phyloP scores from a whole-genome alignment of 768 basidiomycete species.

The Agaricus sinodeliciosus region DNA sequence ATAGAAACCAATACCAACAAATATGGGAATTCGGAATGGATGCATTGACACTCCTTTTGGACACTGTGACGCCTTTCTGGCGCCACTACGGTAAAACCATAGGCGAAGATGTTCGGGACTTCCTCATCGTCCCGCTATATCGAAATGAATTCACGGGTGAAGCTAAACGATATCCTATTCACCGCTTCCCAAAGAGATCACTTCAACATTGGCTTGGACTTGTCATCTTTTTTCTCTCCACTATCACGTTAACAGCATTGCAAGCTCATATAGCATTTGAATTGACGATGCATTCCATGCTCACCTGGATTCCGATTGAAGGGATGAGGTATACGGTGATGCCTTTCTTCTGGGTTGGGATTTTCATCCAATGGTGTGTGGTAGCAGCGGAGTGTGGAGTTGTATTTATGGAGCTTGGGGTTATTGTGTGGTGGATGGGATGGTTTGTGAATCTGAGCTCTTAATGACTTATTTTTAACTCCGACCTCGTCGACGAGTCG shows the following conservation, averaged over 20 bases:
- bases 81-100: conserved; percentile 77
- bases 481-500: background rate
- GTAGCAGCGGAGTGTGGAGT: conserved; percentile 53
- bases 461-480: conserved; percentile 16
- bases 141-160: conserved; percentile 83
- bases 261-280: conserved; percentile 54
- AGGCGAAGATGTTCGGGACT: conserved; percentile 72
- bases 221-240: conserved; percentile 40
- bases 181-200: conserved; percentile 53
- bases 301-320: conserved; percentile 52
- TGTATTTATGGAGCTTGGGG: conserved; percentile 50
- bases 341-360: conserved; percentile 58
- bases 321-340: conserved; percentile 58
- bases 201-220: conserved; percentile 64
- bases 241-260: conserved; percentile 43
- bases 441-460: conserved; percentile 53
- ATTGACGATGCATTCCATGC: conserved; percentile 44
- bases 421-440: conserved; percentile 69
- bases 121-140: conserved; percentile 77
- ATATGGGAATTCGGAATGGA: conserved; percentile 81
- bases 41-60: conserved; percentile 66
- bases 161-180: conserved; percentile 57
- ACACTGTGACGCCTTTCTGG: conserved; percentile 77
- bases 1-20: conserved; percentile 74
- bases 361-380: conserved; percentile 63